Percentiles rank a stretch among this genome's conserved stretches.
Evolutionary conservation across 371 early-diverging fungal genomes (phyloP).

Genomic region (Encephalitozoon intestinalis): DNA sequence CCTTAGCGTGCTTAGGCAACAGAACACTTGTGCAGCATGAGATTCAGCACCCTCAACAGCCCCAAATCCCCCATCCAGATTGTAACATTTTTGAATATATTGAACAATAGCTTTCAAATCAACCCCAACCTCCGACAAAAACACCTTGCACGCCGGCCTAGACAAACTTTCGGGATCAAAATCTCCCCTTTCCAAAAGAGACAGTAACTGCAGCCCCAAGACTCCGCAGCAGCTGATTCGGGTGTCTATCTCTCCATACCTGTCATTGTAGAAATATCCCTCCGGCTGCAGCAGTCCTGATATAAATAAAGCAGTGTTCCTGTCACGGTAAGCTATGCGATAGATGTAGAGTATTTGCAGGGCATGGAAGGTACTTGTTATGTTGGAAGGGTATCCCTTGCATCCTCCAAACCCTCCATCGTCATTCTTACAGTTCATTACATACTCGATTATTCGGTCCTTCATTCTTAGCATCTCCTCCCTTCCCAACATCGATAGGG

Average conservation of each 20-base stretch:
- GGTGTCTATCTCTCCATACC: slow-evolving; percentile 85
- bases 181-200: slow-evolving; percentile 56
- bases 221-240: slow-evolving; percentile 80
- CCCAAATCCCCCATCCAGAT: slow-evolving; percentile 94
- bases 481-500: slow-evolving; percentile 31
- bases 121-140: slow-evolving; percentile 62
- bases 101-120: slow-evolving; percentile 67
- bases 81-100: slow-evolving; percentile 71
- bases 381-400: slow-evolving; percentile 74
- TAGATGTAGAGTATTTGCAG: slow-evolving; percentile 76
- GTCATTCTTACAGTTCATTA: slow-evolving; percentile 47
- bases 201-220: slow-evolving; percentile 67
- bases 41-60: slow-evolving; percentile 79
- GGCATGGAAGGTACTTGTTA: slow-evolving; percentile 80
- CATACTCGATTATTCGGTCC: slow-evolving; percentile 19
- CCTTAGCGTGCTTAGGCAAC: slow-evolving; percentile 76
- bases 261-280: slow-evolving; percentile 78
- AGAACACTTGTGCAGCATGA: slow-evolving; percentile 78
- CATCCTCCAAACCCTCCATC: slow-evolving; percentile 81
- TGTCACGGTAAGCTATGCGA: slow-evolving; percentile 69
- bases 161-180: background rate
- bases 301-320: slow-evolving; percentile 63
- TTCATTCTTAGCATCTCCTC: background rate
- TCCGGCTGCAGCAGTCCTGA: slow-evolving; percentile 62
- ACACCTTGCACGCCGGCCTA: background rate